Base-by-base conservation (phyloP, 805 yeast genomes). In the Brettanomyces nanus region DNA sequence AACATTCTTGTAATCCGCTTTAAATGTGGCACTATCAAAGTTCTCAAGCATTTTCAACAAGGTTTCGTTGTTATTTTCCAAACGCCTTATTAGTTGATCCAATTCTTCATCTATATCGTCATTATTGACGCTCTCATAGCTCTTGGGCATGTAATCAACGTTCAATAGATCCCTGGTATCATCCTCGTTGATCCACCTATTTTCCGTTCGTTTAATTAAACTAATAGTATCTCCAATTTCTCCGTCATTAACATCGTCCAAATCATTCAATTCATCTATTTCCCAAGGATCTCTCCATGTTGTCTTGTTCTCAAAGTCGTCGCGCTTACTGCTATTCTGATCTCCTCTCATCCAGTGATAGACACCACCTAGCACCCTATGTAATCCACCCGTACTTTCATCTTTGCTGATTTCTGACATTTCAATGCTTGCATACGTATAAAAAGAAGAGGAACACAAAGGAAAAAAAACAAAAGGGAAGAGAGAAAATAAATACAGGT, bases 1-100 rank as follows among this genome's bases (percentile, higher is more conserved):
- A 27, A 41, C 25, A 13, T 35, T 23, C 36, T 31, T 19, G 25
- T 38, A 37, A 13, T 41, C 44, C 10, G 26, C 29, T n/a, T 38
- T 41, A 18, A 35, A 40, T 1, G 40, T 23, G n/a, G 40, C 38
- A 13, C 31, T 25, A 19, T 29, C 37, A 17, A 37, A 38, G 7
- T 33, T 26, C 14, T 19, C 29, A n/a, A 41, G 28, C 35, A 41
- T 26, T 13, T 30, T 28, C 6, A 28, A 15, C 2, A 41, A 19
- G 14, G 22, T 22, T 18, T 35, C 35, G 26, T 41, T 41, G 27
- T 35, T 41, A 4, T 10, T n/a, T 6, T 41, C 30, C 3, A 41
- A 5, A 17, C 30, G 25, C 6, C 15, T 18, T 2, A 40, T 15
- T 21, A 40, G 15, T 31, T 27, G 6, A 23, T 33, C 33, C 20